A percentile compares a stretch with the other conserved stretches of the same genome.
Conservation (phyloP, 176 grass and related monocot genomes). For the Cenchrus fungigraminus region DNA sequence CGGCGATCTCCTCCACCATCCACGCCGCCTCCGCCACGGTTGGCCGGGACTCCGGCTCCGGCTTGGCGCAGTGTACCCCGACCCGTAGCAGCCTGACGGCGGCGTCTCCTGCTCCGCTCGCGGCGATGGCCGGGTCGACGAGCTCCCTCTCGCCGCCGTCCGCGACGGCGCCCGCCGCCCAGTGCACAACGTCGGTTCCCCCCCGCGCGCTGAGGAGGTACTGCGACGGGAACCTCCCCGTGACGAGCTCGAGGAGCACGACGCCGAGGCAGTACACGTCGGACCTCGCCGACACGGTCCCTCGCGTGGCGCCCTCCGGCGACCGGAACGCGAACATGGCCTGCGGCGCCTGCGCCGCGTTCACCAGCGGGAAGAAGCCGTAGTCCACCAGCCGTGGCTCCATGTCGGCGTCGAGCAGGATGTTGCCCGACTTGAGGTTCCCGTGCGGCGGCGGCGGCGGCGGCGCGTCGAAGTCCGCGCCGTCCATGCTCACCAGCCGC, state of each 20-base stretch:
- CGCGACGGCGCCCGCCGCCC: conserved; percentile 45
- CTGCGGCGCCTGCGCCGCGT: conserved; percentile 47
- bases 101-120: not conserved
- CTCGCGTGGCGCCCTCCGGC: conserved; percentile 49
- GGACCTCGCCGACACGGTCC: conserved; percentile 46
- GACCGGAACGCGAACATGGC: conserved; percentile 73
- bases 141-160: conserved; percentile 52
- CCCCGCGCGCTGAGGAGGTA: conserved; percentile 65
- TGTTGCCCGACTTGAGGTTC: conserved; percentile 81
- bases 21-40: conserved; percentile 46
- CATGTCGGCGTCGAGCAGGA: conserved; percentile 61
- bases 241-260: conserved; percentile 68
- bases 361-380: conserved; percentile 62
- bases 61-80: conserved; percentile 38
- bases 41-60: conserved; percentile 54
- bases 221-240: conserved; percentile 65
- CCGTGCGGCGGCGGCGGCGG: conserved; percentile 61
- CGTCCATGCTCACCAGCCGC: conserved; percentile 49
- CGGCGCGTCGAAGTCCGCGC: conserved; percentile 52
- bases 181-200: conserved; percentile 70
- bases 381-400: conserved; percentile 60
- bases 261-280: conserved; percentile 85
- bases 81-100: conserved; percentile 52
- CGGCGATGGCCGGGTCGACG: conserved; percentile 34
- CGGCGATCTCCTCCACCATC: conserved; percentile 62